A percentile compares a stretch with the other conserved stretches of the same genome.
Conservation (phyloP, 129 eudicot species). For the Pittosporum tobira region DNA sequence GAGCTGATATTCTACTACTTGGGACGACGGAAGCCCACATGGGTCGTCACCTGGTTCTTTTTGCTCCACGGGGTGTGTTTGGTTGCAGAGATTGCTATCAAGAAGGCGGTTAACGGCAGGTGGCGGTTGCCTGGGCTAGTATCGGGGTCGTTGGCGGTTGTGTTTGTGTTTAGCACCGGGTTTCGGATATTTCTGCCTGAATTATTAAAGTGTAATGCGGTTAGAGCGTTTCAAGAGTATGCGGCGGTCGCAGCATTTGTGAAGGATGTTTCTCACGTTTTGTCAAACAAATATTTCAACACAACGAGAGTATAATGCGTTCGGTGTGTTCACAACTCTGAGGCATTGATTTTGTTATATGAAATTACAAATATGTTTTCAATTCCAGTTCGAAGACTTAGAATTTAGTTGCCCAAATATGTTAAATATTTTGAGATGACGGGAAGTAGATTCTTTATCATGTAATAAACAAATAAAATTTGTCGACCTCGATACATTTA, state of each 20-base stretch:
- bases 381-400: no score
- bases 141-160: constrained; percentile 24
- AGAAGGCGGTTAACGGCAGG: constrained; percentile 29
- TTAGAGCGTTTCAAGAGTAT: constrained; percentile 44
- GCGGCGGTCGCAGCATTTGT: constrained; percentile 22
- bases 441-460: no score
- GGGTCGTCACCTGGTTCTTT: constrained; percentile 56
- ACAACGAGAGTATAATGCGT: not conserved
- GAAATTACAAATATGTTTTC: no score
- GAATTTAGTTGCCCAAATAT: no score
- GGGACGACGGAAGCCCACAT: constrained; percentile 44
- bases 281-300: not conserved
- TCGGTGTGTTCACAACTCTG: no score
- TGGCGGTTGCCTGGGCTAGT: constrained; percentile 28
- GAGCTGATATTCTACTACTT: constrained; percentile 52
- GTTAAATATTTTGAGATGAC: no score
- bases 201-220: constrained; percentile 24
- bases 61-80: constrained; percentile 54
- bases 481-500: no score
- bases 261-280: constrained; percentile 11
- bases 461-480: no score
- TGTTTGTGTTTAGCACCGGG: constrained; percentile 36
- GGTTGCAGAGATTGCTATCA: constrained; percentile 36
- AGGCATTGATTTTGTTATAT: no score
- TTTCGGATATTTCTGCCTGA: constrained; percentile 56